A percentile compares a stretch with the other conserved stretches of the same genome.
Evolutionary conservation across 208 protist genomes (phyloP).

Genomic region (Trichomonas gallinae): DNA sequence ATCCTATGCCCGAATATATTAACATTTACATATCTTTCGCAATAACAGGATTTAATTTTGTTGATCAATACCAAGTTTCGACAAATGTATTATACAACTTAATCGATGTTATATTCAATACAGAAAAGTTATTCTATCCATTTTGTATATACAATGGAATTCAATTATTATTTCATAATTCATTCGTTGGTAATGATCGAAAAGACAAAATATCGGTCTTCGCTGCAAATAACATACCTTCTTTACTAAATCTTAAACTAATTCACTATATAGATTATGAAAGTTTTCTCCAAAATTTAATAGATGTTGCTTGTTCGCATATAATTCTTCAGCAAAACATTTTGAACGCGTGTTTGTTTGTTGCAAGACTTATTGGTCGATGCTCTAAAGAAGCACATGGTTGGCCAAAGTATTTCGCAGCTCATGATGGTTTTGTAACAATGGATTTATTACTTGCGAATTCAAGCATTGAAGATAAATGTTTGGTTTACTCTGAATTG

Average conservation of each 20-base stretch:
- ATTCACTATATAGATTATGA: background rate
- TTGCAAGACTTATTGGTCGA: background rate
- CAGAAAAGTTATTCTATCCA: background rate
- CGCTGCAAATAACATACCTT: background rate
- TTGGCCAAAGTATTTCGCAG: background rate
- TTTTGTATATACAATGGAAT: background rate
- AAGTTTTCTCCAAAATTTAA: background rate
- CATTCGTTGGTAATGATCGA: background rate
- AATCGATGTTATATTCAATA: background rate
- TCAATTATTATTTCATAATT: background rate
- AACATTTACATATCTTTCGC: background rate
- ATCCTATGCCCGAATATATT: background rate
- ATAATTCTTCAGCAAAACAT: background rate
- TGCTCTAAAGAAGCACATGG: background rate
- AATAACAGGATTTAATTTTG: background rate
- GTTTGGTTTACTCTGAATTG: background rate
- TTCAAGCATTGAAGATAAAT: background rate
- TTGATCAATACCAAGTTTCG: background rate
- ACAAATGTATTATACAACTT: background rate
- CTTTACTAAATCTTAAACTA: background rate
- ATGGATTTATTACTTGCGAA: background rate
- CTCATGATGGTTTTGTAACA: background rate
- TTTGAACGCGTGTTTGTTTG: background rate
- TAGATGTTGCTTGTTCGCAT: background rate
- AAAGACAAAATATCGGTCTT: background rate